Evolutionary conservation across 352 stramenopile genomes (phyloP).

Genomic region (Phytophthora pini): DNA sequence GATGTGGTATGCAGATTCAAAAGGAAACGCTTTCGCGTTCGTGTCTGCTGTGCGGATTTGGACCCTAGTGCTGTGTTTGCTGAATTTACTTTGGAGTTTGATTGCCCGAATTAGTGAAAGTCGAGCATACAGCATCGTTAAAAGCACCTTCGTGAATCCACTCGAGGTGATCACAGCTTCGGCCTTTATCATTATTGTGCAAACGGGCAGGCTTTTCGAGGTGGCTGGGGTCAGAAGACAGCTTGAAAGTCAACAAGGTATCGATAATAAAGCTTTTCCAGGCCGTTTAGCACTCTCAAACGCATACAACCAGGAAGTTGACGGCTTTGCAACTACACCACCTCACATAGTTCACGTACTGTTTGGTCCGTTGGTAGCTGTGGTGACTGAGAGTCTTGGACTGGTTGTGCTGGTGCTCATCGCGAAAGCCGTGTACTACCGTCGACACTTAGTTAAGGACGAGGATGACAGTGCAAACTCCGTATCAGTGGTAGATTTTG

Average conservation of each 20-base stretch:
- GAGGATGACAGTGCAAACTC: constrained; percentile 6
- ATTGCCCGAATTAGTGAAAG: constrained; percentile 40
- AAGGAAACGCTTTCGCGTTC: constrained; percentile 38
- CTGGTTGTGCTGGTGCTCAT: constrained; percentile 28
- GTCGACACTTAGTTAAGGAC: constrained; percentile 2
- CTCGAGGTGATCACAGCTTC: constrained; percentile 47
- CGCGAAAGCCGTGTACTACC: constrained; percentile 27
- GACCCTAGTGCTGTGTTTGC: constrained; percentile 51
- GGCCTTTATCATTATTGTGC: constrained; percentile 26
- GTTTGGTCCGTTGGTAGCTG: constrained; percentile 39
- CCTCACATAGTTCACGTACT: constrained; percentile 32
- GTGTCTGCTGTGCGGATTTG: constrained; percentile 51
- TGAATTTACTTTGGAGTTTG: constrained; percentile 48
- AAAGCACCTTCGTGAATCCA: constrained; percentile 47
- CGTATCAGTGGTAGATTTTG: constrained; percentile 24
- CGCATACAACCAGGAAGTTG: constrained; percentile 58
- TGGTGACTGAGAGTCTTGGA: constrained; percentile 41
- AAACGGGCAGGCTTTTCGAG: constrained; percentile 36
- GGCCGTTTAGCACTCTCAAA: constrained; percentile 45
- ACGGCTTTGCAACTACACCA: constrained; percentile 46
- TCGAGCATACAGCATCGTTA: constrained; percentile 49
- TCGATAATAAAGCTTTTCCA: constrained; percentile 43
- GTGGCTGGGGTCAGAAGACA: constrained; percentile 41
- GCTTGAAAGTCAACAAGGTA: constrained; percentile 43
- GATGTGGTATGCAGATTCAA: constrained; percentile 43